Evolutionary conservation across 371 early-diverging fungal genomes (phyloP).

Genomic region (Mucor saturninus): DNA sequence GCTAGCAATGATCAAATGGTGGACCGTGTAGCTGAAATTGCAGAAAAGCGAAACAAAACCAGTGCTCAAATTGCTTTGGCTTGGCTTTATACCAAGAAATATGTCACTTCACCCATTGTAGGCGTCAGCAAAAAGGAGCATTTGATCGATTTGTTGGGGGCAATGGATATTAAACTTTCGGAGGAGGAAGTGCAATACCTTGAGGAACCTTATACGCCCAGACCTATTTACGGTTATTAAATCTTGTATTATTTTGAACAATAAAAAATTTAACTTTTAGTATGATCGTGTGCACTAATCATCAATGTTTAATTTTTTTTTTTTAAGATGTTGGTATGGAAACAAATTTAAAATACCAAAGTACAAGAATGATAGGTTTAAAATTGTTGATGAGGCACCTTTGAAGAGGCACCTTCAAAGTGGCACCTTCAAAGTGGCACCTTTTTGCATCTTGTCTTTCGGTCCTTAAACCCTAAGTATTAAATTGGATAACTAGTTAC

Average conservation of each 20-base stretch:
- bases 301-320: no score
- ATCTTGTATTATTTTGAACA: neutral
- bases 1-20: conserved; percentile 28
- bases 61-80: conserved; percentile 44
- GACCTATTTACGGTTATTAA: neutral
- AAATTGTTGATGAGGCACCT: no score
- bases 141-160: conserved; percentile 39
- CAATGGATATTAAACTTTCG: conserved; percentile 41
- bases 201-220: conserved; percentile 36
- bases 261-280: no score
- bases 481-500: no score
- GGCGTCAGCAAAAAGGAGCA: conserved; percentile 44
- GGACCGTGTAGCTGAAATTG: conserved; percentile 48
- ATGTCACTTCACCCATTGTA: conserved; percentile 48
- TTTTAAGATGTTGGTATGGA: no score
- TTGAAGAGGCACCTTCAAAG: no score
- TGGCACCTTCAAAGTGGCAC: no score
- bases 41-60: conserved; percentile 39
- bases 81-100: conserved; percentile 47
- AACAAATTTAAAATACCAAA: no score
- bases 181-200: conserved; percentile 42
- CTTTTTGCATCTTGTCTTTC: no score
- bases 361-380: no score
- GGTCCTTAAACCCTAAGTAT: no score
- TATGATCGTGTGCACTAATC: no score